Conservation (phyloP, 352 stramenopile genomes). For the Synura sp. region DNA sequence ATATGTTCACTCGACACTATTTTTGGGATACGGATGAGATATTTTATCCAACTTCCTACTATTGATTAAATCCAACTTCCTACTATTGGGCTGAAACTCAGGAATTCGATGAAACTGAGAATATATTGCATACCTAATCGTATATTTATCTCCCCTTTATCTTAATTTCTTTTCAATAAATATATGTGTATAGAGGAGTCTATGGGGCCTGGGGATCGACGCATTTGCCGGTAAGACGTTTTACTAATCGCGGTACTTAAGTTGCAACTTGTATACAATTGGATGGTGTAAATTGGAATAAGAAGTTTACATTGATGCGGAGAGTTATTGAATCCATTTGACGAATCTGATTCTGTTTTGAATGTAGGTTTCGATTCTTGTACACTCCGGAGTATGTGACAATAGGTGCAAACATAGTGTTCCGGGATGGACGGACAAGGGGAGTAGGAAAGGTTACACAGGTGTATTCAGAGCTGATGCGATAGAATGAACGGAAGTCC, state of each 20-base stretch:
- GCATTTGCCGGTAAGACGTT: not conserved
- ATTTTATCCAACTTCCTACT: not conserved
- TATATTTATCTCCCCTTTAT: not conserved
- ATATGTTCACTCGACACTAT: no score
- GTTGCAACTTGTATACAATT: no score
- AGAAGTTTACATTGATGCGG: no score
- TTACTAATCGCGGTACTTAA: no score
- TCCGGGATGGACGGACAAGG: constrained; percentile 27
- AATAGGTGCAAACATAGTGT: constrained; percentile 7
- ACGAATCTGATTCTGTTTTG: not conserved
- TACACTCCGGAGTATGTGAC: constrained; percentile 8
- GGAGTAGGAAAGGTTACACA: constrained; percentile 3
- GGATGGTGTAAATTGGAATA: no score
- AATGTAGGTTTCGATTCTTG: constrained; percentile 21
- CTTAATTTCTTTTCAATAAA: no score
- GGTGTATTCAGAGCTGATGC: no score
- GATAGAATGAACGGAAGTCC: no score
- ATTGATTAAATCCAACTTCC: not conserved
- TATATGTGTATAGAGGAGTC: not conserved
- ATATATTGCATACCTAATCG: not conserved
- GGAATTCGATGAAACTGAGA: no score
- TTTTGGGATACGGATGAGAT: not conserved
- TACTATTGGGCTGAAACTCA: no score
- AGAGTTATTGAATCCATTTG: not conserved
- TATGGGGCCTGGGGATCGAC: not conserved